A percentile compares a stretch with the other conserved stretches of the same genome.
Evolutionary conservation across 2,329 filamentous ascomycete species (phyloP).

Genomic region (Colletotrichum cordylinicola): DNA sequence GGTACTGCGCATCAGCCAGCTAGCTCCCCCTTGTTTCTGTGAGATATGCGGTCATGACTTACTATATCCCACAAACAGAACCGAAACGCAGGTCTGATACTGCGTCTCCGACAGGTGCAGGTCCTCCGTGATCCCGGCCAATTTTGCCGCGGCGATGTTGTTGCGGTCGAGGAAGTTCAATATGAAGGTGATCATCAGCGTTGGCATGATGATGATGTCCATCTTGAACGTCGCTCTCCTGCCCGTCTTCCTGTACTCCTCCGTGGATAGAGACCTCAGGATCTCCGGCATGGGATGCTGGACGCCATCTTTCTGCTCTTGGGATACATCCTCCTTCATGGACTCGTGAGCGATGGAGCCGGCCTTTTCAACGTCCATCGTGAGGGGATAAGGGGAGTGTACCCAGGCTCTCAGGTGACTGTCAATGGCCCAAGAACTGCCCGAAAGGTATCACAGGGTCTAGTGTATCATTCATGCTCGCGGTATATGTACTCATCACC

Average conservation of each 20-base stretch:
- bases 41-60: not conserved
- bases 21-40: no score
- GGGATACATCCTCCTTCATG: not conserved
- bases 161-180: conserved; percentile 9
- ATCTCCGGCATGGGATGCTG: not conserved
- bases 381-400: not conserved
- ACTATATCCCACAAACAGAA: conserved; percentile 33
- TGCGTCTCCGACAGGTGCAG: conserved; percentile 23
- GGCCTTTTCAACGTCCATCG: not conserved
- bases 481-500: not conserved
- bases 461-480: no score
- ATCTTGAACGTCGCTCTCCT: not conserved
- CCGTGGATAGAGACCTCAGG: conserved; percentile 8
- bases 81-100: conserved; percentile 38
- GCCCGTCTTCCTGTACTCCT: conserved; percentile 21
- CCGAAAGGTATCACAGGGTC: not conserved
- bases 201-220: conserved; percentile 2
- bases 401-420: not conserved
- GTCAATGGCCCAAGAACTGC: no score
- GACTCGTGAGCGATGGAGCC: not conserved
- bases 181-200: conserved; percentile 4
- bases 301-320: not conserved
- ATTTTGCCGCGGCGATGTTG: conserved; percentile 17
- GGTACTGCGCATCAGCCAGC: not conserved
- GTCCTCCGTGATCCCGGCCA: conserved; percentile 23